Conservation (phyloP, 768 basidiomycete species). For the Gautieria morchelliformis region DNA sequence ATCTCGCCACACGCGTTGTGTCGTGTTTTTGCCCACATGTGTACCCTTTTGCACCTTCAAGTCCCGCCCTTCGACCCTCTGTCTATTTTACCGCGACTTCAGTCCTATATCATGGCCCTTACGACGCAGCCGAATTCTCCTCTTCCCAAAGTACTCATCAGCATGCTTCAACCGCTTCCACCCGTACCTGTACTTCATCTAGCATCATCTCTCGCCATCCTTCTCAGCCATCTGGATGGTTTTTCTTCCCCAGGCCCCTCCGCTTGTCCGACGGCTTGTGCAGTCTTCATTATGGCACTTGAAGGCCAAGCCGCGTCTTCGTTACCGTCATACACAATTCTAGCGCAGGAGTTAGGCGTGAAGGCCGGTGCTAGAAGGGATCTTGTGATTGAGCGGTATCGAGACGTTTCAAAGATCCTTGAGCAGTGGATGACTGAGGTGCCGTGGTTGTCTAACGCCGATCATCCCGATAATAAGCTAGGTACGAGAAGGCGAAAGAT, state of each 20-base stretch:
- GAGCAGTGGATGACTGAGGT: slow-evolving; percentile 52
- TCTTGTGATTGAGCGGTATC: slow-evolving; percentile 63
- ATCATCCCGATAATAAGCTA: slow-evolving; percentile 12
- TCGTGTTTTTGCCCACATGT: slow-evolving; percentile 44
- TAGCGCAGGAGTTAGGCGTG: slow-evolving; percentile 46
- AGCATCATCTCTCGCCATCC: slow-evolving; percentile 35
- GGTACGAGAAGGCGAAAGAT: slow-evolving; percentile 24
- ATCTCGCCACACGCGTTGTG: slow-evolving; percentile 42
- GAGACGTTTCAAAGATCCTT: slow-evolving; percentile 49
- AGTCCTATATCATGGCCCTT: slow-evolving; percentile 18
- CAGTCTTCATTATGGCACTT: slow-evolving; percentile 56
- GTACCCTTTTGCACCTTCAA: slow-evolving; percentile 43
- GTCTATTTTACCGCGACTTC: slow-evolving; percentile 8
- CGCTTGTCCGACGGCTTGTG: slow-evolving; percentile 50
- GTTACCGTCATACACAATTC: slow-evolving; percentile 43
- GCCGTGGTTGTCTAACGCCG: slow-evolving; percentile 47
- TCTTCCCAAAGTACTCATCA: slow-evolving; percentile 22
- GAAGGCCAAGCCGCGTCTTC: slow-evolving; percentile 54
- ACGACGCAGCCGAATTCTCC: slow-evolving; percentile 12
- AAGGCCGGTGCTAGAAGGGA: slow-evolving; percentile 41
- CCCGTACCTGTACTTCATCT: slow-evolving; percentile 30
- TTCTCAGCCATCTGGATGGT: slow-evolving; percentile 25
- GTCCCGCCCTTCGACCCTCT: slow-evolving; percentile 48
- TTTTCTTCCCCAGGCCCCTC: slow-evolving; percentile 27
- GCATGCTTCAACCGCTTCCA: slow-evolving; percentile 31